These are phyloP conservation scores for Globisporangium acanthophoron DNA, from an alignment of 352 stramenopile species.

Conservation along the genomic window DNA sequence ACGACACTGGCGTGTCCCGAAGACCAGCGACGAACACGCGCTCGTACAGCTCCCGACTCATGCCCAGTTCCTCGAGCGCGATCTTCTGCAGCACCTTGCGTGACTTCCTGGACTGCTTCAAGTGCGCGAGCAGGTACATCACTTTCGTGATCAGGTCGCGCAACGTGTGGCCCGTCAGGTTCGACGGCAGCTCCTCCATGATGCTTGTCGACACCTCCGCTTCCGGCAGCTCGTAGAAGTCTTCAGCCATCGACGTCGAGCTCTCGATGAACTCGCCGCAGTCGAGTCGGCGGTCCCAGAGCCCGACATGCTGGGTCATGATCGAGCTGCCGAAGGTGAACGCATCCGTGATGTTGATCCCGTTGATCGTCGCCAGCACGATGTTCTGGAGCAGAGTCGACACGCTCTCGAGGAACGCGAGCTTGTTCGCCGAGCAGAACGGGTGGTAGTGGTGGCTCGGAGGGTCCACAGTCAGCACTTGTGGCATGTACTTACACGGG, in stretches of 20 bases:
- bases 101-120: slow-evolving; percentile 49
- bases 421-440: slow-evolving; percentile 34
- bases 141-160: slow-evolving; percentile 63
- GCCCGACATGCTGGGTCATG: slow-evolving; percentile 11
- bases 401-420: slow-evolving; percentile 54
- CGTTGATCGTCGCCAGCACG: slow-evolving; percentile 61
- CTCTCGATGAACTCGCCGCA: slow-evolving; percentile 35
- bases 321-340: slow-evolving; percentile 24
- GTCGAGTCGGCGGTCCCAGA: slow-evolving; percentile 29
- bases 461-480: slow-evolving; percentile 44
- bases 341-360: slow-evolving; percentile 22
- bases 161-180: slow-evolving; percentile 58
- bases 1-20: slow-evolving; percentile 30
- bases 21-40: slow-evolving; percentile 38
- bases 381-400: slow-evolving; percentile 53
- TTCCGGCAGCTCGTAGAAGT: slow-evolving; percentile 17
- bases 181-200: slow-evolving; percentile 52
- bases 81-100: slow-evolving; percentile 39
- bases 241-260: slow-evolving; percentile 15
- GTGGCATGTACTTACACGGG: slow-evolving; percentile 39
- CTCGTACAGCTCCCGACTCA: slow-evolving; percentile 32
- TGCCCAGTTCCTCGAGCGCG: slow-evolving; percentile 41
- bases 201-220: slow-evolving; percentile 34
- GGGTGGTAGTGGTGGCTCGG: slow-evolving; percentile 29
- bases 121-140: slow-evolving; percentile 57